Base-by-base conservation (phyloP, 306 rosid species). In the Pyrus betulifolia region DNA sequence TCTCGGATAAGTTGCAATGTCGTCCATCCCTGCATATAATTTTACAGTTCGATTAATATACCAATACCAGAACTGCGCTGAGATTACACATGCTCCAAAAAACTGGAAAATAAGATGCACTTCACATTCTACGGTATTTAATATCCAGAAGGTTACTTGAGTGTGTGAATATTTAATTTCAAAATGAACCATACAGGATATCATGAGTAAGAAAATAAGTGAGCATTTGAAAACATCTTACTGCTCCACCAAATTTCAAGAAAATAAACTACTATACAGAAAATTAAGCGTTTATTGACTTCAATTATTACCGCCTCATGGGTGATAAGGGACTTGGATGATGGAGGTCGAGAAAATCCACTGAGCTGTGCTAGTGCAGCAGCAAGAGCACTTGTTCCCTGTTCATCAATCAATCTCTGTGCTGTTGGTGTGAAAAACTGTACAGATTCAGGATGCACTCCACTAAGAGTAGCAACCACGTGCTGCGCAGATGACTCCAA, bases 281-380 rank as follows among this genome's bases (percentile, higher is more conserved):
- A 42, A 40, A 40, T 60, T 15, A 60, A 23, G 27, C 1, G 1
- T 38, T 60, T 15, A 15, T 1, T 17, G 69, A 42, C 55, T 59
- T 27, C 46, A 11, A 74, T 27, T 38, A 23, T 38, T 79, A 92
- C 99, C 97, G 91, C 97, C 72, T 92, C 97, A 33, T 92, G 99
- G 80, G 67, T 88, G 81, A 95, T 83, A 63, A 90, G 96, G 70
- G 99, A 95, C 61, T 96, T 87, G 46, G 93, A 92, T 46, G 99
- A 95, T 6, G 97, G 99, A 79, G 99, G 99, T 69, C 77, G 82
- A 44, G 99, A 85, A 76, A 95, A 95, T 72, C 99, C 99, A 82
- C 99, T 95, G 72, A 95, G 85, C 7, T 92, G 97, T 72, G 99
- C 99, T 23, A 95, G 87, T 44, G 99, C 99, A 79, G 99, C 97